Base-by-base conservation (phyloP, 2,329 filamentous ascomycete genomes). In the Penicillium capsulatum region DNA sequence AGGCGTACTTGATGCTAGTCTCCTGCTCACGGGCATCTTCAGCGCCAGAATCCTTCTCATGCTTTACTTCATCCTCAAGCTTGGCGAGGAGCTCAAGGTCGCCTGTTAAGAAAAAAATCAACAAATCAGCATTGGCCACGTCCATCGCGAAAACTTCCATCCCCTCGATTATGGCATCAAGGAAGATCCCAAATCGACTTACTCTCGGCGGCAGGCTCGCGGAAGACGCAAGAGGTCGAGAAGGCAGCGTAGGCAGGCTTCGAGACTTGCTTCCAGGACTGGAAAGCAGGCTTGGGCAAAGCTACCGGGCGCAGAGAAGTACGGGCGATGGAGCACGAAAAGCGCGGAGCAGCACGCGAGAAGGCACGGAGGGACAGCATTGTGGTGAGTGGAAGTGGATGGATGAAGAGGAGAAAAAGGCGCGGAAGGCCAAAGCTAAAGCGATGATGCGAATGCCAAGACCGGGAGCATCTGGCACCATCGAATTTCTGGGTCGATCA, bases 1-100 rank as follows among this genome's bases (percentile, higher is more conserved):
- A 70, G 70, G 92, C 96, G 63, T 92, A 86, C 70, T 89, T 84
- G 69, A 94, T 96, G 65, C 92, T 86, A 70, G 88, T 83, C 66
- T 96, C 79, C 64, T 83, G 86, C 48, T 81, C 76, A 28, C 88
- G 84, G 51, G 85, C 70, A 50, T 85, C 78, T 58, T 86, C 80
- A 46, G 79, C 75, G 68, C 84, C 83, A 68, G 89, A 82, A 60
- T 90, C 83, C 58, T 81, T 79, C 76, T 97, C 92, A 61, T 94
- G 81, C 65, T 81, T 72, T 52, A 94, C 75, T 73, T 95, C 90
- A 61, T 80, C 83, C 51, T 86, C 80, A 34, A 98, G 79, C 78
- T 97, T 97, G 44, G 81, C 80, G 28, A 82, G 78, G 38, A 98
- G 81, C 70, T 96, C 88, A 51, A 83, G 75, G 60, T 94, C 86